Evolutionary conservation across 768 basidiomycete genomes (phyloP), one percentile per base, ranked within the genome.

Genomic region (Arthromyces matolae): DNA sequence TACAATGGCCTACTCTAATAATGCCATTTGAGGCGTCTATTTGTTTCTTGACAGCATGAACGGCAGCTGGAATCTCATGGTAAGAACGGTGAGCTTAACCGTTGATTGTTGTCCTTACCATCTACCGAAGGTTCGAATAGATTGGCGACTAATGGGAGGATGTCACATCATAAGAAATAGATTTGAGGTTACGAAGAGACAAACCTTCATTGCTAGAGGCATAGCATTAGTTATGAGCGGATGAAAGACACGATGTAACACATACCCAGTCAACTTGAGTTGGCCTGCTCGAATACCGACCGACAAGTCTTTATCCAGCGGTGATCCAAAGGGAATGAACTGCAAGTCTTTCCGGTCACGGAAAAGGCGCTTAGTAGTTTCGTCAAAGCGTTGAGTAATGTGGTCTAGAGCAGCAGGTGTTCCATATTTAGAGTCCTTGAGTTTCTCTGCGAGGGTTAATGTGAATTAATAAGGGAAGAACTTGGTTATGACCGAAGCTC

Each of bases 351-450:
- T 77, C 56, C 73, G 73, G 50, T 86, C 83, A 3, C 86, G 77
- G 63, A 90, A 90, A 0, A 89, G 65, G 23, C 86, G 78, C 60
- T 90, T 90, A 4, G 87, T 90, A 0, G 86, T 88, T 63, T 90
- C 87, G 47, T 90, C 86, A 61, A 90, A 90, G 13, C 81, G 77
- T 53, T 82, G 81, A 4, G 87, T 84, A 58, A 90, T 87, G 56
- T 90, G 87, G 43, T 89, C 87, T 7, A 90, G 69, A 3, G 84
- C 72, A 59, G 85, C 87, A 2, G 77, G 61, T 2, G 80, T 78
- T 38, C 87, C 85, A 53, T 89, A 90, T 67, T 76, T 84, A 16
- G 86, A 89, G 54, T 69, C 72, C 56, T 75, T 81, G 49, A 90
- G 78, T 64, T 89, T 89, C 49, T 80, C 87, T 89, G 61, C 20